Base-by-base conservation (phyloP, 2,329 filamentous ascomycete species). In the Eutypa lata region DNA sequence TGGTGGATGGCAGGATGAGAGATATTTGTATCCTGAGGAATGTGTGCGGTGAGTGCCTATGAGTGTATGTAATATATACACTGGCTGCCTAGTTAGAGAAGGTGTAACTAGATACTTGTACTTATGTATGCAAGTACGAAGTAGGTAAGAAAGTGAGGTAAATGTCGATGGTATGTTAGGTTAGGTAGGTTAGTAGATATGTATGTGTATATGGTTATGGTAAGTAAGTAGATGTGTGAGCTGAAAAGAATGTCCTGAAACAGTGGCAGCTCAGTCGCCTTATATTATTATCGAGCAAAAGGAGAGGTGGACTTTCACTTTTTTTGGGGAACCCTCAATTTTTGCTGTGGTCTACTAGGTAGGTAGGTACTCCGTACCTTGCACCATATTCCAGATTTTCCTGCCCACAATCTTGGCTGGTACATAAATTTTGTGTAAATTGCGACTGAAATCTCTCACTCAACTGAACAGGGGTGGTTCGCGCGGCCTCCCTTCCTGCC, bases 1-100 rank as follows among this genome's bases (percentile, higher is more conserved):
- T 42, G 38, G 22, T 47, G 51, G 57, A 50, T 28, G 42, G 42
- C 10, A 10, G 42, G 19, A 45, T 18, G 42, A 16, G 19, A 22
- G 16, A 45, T 28, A 45, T 45, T 45, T 45, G 22, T 45, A 45
- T 10, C 22, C 19, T 45, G 22, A 45, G 19, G 19, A 19, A 45
- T 38, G 35, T 38, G 35, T 38, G 35, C n/a, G 35, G 10, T 31
- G 10, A 6, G 10, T 31, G 26, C 26, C 6, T 31, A 31, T 10
- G 35, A 14, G n/a, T 38, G n/a, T 38, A 35, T 35, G 31, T 35
- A 35, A 14, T 35, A 35, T 35, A 31, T 31, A 31, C 26, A 31
- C 26, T 31, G 26, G 26, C 10, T 31, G 26, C 26, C 26, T 31
- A 31, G 26, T n/a, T n/a, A 31, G 26, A 31, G 5, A 10, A 31